Base-by-base conservation (phyloP, 768 basidiomycete species). In the Strobilomyces dryophilus region DNA sequence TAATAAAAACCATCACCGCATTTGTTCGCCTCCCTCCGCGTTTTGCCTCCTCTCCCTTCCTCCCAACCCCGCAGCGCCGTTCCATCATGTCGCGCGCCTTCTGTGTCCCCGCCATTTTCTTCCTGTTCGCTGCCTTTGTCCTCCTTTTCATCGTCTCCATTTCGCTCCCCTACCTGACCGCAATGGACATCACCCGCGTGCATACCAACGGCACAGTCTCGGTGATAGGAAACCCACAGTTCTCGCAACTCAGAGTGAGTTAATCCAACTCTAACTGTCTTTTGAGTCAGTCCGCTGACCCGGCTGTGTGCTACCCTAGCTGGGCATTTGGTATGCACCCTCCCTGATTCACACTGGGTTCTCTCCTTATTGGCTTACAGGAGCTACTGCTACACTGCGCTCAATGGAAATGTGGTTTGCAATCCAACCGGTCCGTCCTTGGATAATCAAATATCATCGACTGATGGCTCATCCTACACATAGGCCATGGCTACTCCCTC, bases 91-190 rank as follows among this genome's bases (percentile, higher is more conserved):
- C 73, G 20, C 76, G 82, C 56, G 60, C 69, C 24, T 81, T 85
- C 71, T 84, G 83, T 62, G 73, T 89, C 54, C 83, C 84, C 4
- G 84, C 81, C 31, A 60, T 80, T 35, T 66, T 82, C 58, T 75
- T 81, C 59, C 70, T 89, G 49, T 72, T 80, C 61, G 70, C 67
- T 41, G 87, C 89, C 26, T 78, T 89, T 53, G 76, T 85, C 2
- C 78, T 90, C 56, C 79, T 78, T 59, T 73, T 89, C 64, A 71
- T 90, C 56, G 79, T 82, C 31, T 83, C 87, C 12, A 75, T 91
- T 45, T 90, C 88, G 15, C 72, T 89, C 4, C 89, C 89, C 1
- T 83, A 72, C 70, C 74, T 91, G 20, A 74, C 83, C 18, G 80
- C 77, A 0, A 72, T 89, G 59, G 88, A 89, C 68, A 74, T 91